Evolutionary conservation across 2,329 filamentous ascomycete genomes (phyloP), one percentile per base, ranked within the genome.

Genomic region (Pestalotiopsis sp.): DNA sequence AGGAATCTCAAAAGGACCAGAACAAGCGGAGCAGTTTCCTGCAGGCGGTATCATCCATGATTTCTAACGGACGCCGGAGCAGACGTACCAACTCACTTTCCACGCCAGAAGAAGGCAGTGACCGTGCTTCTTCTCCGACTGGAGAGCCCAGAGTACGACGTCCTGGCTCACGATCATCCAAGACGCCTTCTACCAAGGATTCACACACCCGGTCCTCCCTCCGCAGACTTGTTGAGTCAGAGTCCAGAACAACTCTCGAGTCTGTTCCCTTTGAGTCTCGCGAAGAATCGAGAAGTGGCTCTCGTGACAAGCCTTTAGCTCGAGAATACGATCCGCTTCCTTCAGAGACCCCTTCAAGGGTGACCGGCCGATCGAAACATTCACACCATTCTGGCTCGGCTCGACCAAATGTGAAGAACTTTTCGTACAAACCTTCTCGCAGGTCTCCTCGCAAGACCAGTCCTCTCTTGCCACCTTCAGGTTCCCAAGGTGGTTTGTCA

Each of bases 81-180:
- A 22, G 22, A 9, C 39, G 59, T 20, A 22, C 52, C 24, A 20
- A 17, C 5, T 68, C 68, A 5, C 59, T 69, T 2, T 69, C 63
- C 7, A 63, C 63, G 14, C 61, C 68, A 4, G 68, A 69, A n/a
- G 68, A 66, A 14, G 40, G 63, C 22, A 68, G 44, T 52, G 67
- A 66, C 3, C 62, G 66, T 56, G 66, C 56, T 30, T 68, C 66
- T 35, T 67, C 66, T 6, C 63, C 10, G 10, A 26, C 17, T 5
- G 48, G 40, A 24, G 62, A 30, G 22, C 52, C 5, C 24, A 67
- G 56, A 40, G 35, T 69, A 14, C 67, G 24, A n/a, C 59, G 56
- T 14, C 22, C 58, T 44, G 7, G 11, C 4, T 61, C 39, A 7
- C 35, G n/a, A 13, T 64, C 52, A 4, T n/a, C n/a, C 2, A 44